phyloP scores from a whole-genome alignment of 257 asterid species.

The Leonotis leonurus region DNA sequence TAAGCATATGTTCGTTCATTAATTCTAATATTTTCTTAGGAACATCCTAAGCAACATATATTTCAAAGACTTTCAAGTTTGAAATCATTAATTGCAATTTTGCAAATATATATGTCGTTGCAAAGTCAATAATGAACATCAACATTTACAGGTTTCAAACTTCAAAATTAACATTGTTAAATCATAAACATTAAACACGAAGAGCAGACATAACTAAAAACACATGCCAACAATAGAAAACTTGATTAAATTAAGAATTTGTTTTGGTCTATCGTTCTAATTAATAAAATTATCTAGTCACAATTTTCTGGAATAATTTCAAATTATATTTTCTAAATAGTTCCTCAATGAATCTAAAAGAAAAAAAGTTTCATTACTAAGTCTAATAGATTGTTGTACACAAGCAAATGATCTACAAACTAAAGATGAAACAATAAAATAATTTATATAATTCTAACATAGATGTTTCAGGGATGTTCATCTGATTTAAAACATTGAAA shows the following conservation, averaged over 20 bases:
- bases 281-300: background rate
- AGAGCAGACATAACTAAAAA: background rate
- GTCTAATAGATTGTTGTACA: background rate
- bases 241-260: background rate
- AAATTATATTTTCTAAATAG: background rate
- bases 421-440: no score
- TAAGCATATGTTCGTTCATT: slow-evolving; percentile 90
- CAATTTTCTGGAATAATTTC: background rate
- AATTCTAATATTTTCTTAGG: slow-evolving; percentile 88
- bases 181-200: no score
- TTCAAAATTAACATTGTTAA: background rate
- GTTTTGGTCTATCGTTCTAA: background rate
- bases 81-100: slow-evolving; percentile 6
- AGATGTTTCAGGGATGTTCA: no score
- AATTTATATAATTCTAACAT: no score
- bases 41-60: slow-evolving; percentile 81
- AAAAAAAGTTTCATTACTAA: background rate
- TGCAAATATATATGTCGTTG: no score
- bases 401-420: no score
- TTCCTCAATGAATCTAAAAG: background rate
- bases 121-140: background rate
- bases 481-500: background rate
- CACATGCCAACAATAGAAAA: background rate
- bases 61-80: background rate
- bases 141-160: background rate